phyloP scores from a whole-genome alignment of 805 yeast species.

The Metschnikowia shivogae region DNA sequence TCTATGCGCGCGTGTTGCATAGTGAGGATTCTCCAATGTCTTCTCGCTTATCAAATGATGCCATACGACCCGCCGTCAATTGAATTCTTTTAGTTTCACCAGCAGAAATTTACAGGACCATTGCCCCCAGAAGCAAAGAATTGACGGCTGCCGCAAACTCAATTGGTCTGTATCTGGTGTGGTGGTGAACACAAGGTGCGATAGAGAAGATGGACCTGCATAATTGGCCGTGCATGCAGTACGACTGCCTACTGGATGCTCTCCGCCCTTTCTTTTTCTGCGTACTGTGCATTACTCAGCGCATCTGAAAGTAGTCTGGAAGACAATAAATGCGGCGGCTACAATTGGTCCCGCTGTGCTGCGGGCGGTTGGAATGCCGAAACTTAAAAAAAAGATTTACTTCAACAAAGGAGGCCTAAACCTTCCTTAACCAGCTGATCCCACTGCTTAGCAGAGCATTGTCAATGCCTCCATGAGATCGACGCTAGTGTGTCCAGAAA shows the following conservation, averaged over 20 bases:
- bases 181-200: not conserved
- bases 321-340: not conserved
- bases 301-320: not conserved
- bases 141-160: not conserved
- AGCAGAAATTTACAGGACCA: not conserved
- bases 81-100: not conserved
- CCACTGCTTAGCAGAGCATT: too few species aligned
- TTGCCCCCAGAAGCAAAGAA: not conserved
- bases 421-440: too few species aligned
- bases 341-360: not conserved
- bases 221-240: not conserved
- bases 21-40: not conserved
- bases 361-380: not conserved
- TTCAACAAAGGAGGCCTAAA: too few species aligned
- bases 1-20: conserved; percentile 6
- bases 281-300: conserved; percentile 1
- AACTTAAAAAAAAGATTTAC: not conserved
- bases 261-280: conserved; percentile 4
- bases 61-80: not conserved
- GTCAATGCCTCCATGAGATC: not conserved
- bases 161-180: not conserved
- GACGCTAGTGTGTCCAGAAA: conserved; percentile 2
- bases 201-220: not conserved
- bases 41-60: not conserved
- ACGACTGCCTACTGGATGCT: not conserved